Conservation (phyloP, 768 basidiomycete species). For the Sporobolomyces phaffii region DNA sequence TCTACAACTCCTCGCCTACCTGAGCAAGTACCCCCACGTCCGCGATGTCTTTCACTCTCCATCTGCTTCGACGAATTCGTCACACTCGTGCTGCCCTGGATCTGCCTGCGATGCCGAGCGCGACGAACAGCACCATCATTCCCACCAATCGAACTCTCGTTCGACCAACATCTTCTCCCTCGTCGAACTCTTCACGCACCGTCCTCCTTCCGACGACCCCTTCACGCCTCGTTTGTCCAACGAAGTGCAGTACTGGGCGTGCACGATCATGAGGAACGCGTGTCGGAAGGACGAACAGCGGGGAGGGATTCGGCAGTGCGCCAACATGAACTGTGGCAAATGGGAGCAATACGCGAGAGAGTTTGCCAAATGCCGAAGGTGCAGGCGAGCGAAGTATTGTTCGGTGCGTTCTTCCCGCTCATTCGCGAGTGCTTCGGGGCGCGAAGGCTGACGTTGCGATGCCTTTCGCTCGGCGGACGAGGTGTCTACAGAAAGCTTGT, state of each 20-base stretch:
- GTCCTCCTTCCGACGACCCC: constrained; percentile 67
- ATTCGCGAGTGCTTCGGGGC: neutral
- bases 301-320: constrained; percentile 94
- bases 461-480: neutral
- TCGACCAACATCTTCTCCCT: constrained; percentile 79
- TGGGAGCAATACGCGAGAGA: constrained; percentile 91
- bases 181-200: constrained; percentile 89
- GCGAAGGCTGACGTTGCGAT: neutral
- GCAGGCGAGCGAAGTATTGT: constrained; percentile 96
- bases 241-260: constrained; percentile 98
- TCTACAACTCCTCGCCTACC: constrained; percentile 87
- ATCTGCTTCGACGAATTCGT: neutral
- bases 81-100: no score
- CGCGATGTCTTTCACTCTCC: constrained; percentile 83
- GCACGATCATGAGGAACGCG: constrained; percentile 99
- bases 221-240: constrained; percentile 66
- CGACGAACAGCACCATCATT: constrained; percentile 40
- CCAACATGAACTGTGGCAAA: constrained; percentile 92
- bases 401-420: constrained; percentile 57
- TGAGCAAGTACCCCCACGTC: constrained; percentile 97
- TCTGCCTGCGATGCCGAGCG: constrained; percentile 32
- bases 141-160: constrained; percentile 20
- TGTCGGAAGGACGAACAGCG: constrained; percentile 91
- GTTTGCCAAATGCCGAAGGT: constrained; percentile 93
- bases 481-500: constrained; percentile 49